Base-by-base conservation (phyloP, 176 grass and related monocot genomes). In the Carex myosuroides region DNA sequence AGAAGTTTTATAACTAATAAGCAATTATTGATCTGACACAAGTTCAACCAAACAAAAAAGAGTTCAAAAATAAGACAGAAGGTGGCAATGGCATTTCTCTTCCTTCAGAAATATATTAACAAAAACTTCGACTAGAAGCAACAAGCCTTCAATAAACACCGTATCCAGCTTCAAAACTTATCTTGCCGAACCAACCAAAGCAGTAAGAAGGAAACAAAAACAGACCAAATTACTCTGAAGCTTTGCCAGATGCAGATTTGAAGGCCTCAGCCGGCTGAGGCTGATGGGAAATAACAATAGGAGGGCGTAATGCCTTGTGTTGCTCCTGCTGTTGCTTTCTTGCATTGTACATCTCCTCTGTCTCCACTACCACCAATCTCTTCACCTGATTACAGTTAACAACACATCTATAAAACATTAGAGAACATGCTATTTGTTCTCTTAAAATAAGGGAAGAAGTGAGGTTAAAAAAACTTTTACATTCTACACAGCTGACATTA, bases 351-450 rank as follows among this genome's bases (percentile, higher is more conserved):
- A 94, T 98, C 79, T 88, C 95, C 87, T 93, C 32, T 14, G 95
- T 98, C 87, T 98, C 92, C 84, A 98, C 91, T 26, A 85, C 95
- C 54, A 98, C 88, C 79, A 98, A 86, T 88, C 95, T 90, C 89
- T 98, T 98, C 85, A 98, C 95, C 90, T 98, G 18, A 18, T 13
- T 26, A 35, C 62, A 81, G 85, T 32, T 13, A 16, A 13, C 54
- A 60, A 59, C 54, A 8, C 14, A 60, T 76, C 1, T 76, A 16
- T 26, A 55, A 13, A 76, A 76, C 14, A 76, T 54, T 14, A 56
- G 72, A 20, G 21, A 55, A 14, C 42, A 74, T 74, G 18, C 11
- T 13, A 13, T 76, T 16, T 32, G 30, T 53, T 75, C 12, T 54
- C 46, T 11, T 16, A 1, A 1, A 5, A 75, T 29, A 75, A 48